phyloP scores from a whole-genome alignment of 1,284 basidiomycete species.

The Ustanciosporium gigantosporum region DNA sequence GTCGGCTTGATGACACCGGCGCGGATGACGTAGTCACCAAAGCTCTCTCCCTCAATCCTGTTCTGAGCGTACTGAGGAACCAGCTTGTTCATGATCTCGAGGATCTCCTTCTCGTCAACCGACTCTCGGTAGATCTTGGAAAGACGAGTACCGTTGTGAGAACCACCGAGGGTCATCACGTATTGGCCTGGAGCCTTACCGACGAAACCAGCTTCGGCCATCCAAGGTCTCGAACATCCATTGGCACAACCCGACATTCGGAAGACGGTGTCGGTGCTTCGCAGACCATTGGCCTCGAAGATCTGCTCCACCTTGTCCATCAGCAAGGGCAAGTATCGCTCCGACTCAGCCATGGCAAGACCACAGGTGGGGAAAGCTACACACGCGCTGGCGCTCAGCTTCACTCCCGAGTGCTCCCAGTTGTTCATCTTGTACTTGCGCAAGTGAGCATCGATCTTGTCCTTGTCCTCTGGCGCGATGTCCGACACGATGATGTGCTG shows the following conservation, averaged over 20 bases:
- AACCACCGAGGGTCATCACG: constrained; percentile 92
- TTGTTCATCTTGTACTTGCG: constrained; percentile 90
- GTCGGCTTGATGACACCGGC: constrained; percentile 57
- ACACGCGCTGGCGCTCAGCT: constrained; percentile 72
- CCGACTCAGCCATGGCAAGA: constrained; percentile 92
- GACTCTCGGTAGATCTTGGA: constrained; percentile 91
- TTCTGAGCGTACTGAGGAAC: constrained; percentile 91
- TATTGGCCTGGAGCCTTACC: constrained; percentile 95
- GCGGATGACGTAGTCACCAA: constrained; percentile 89
- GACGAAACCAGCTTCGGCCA: constrained; percentile 92
- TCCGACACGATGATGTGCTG: constrained; percentile 92
- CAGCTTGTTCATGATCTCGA: constrained; percentile 85
- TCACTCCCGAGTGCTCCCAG: constrained; percentile 76
- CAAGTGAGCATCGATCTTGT: constrained; percentile 79
- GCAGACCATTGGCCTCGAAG: constrained; percentile 86
- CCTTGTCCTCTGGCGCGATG: constrained; percentile 67
- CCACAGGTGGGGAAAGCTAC: constrained; percentile 95
- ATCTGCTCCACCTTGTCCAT: constrained; percentile 94
- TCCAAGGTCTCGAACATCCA: constrained; percentile 73
- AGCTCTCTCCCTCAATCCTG: constrained; percentile 83
- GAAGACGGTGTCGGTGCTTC: constrained; percentile 94
- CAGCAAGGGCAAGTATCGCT: constrained; percentile 89
- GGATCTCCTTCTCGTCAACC: constrained; percentile 90
- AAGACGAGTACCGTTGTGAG: constrained; percentile 86
- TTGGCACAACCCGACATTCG: constrained; percentile 72